phyloP scores from a whole-genome alignment of 768 basidiomycete species.

The Lentinula aciculospora region DNA sequence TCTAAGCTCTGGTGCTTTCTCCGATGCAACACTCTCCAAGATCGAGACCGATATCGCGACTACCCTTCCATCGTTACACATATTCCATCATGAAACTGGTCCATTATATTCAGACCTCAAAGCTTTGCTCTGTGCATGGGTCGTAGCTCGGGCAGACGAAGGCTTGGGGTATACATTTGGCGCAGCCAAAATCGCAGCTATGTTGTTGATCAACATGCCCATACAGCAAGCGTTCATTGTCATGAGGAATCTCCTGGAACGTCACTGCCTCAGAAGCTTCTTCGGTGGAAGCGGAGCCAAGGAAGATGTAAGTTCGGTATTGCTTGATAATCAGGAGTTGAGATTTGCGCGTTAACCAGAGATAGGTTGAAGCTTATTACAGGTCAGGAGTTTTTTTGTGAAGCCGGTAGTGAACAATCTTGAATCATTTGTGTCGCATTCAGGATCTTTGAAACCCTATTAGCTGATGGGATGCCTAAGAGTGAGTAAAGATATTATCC shows the following conservation, averaged over 20 bases:
- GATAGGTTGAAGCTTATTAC: slow-evolving; percentile 85
- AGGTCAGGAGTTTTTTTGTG: no score
- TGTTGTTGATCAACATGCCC: slow-evolving; percentile 83
- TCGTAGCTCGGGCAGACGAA: slow-evolving; percentile 79
- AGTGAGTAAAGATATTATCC: slow-evolving; percentile 39
- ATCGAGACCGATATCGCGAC: slow-evolving; percentile 72
- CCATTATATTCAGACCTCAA: slow-evolving; percentile 79
- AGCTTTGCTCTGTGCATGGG: slow-evolving; percentile 84
- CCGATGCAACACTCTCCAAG: slow-evolving; percentile 48
- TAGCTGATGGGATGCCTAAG: slow-evolving; percentile 93
- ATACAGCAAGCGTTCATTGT: slow-evolving; percentile 70
- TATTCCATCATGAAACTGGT: slow-evolving; percentile 72
- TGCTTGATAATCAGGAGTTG: slow-evolving; percentile 10
- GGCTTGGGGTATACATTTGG: slow-evolving; percentile 71
- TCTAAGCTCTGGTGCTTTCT: slow-evolving; percentile 59
- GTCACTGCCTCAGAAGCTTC: slow-evolving; percentile 82
- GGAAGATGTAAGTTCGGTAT: slow-evolving; percentile 64
- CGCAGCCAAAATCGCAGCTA: slow-evolving; percentile 72
- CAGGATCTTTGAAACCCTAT: slow-evolving; percentile 88
- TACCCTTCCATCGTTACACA: slow-evolving; percentile 73
- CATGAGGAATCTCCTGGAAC: slow-evolving; percentile 80
- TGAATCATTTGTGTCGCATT: slow-evolving; percentile 10
- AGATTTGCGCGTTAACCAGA: slow-evolving; percentile 16
- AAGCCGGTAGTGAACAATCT: no score
- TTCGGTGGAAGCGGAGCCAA: slow-evolving; percentile 65